Base-by-base conservation (phyloP, 306 rosid species). In the Castanea mollissima region DNA sequence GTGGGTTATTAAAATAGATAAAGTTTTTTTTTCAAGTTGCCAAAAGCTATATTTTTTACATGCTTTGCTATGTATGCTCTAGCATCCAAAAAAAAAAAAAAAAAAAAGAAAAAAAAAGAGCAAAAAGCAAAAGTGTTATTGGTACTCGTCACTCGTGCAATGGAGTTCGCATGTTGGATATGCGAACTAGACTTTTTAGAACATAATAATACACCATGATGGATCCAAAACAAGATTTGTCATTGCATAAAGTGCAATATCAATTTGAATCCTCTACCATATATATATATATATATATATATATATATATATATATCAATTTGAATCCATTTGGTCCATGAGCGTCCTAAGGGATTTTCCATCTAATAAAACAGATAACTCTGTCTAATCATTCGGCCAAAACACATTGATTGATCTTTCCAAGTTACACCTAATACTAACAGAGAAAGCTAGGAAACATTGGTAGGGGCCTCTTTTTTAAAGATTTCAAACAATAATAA, bases 111-210 rank as follows among this genome's bases (percentile, higher is more conserved):
- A 35, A 35, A 25, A 0, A 35, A 35, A 35, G 1, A 25, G 10
- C 2, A 38, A 38, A 38, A 38, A 38, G 44, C 44, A 7, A 38
- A 6, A 38, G 44, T 38, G 83, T 82, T 81, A 81, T 82, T 79
- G 83, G 76, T 77, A 79, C 71, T 51, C 62, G 88, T 16, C 91
- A 89, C 92, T 86, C 90, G 90, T 89, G 90, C 91, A 68, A 5
- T 73, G 85, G 82, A 83, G 78, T 68, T 80, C 75, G 59, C 79
- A 82, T 76, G 79, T 18, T 84, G 82, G 80, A 74, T 74, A 51
- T 67, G 56, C 35, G 14, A 74, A 58, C 57, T 78, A 58, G 78
- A 79, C 78, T 76, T 86, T 86, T 86, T 87, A 55, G 16, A 38
- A 38, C 73, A 81, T 58, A 76, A 68, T 69, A 77, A 81, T 54